Base-by-base conservation (phyloP, 768 basidiomycete genomes). In the Trametes villosa region DNA sequence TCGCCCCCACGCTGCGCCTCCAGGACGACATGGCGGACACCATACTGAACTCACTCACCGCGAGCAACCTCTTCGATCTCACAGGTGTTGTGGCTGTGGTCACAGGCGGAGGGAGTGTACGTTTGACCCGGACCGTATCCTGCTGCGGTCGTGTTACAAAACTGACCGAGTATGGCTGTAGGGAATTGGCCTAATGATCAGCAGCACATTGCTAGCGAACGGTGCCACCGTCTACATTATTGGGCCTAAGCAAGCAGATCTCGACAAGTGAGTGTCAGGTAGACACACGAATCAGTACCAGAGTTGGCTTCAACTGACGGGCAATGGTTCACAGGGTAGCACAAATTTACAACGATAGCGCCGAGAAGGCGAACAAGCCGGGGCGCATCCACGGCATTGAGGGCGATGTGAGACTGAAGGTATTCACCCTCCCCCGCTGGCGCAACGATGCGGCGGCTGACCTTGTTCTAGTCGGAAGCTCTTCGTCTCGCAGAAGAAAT, bases 111-210 rank as follows among this genome's bases (percentile, higher is more conserved):
- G 78, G 74, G 18, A 76, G 74, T 50, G 80, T 80, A 17, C 36
- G 36, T 38, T 7, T 17, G 13, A 11, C 13, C 13, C n/a, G n/a
- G n/a, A n/a, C 13, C 33, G 13, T 34, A 7, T 34, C 36, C 18
- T 18, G 36, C 4, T 18, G 36, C 5, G 13, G 18, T 38, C 36
- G 5, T 18, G 4, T 38, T 38, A 11, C 8, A 38, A 11, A 7
- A 15, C 9, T 50, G 8, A 34, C 45, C 12, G 40, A 48, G 7
- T 46, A 34, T 49, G 15, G 22, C 4, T 12, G 20, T 57, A 78
- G 79, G 81, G 81, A 0, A 81, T 82, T n/a, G 81, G 81, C 1
- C 67, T 81, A 42, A 83, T 83, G 81, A 80, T 83, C 22, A 75
- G 73, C 57, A 76, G 77, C 11, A 79, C 81, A 0, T 68, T 83